Evolutionary conservation across 1,139 yeast species (phyloP), one percentile per base, ranked within the genome.

Genomic region (Candida sp.): DNA sequence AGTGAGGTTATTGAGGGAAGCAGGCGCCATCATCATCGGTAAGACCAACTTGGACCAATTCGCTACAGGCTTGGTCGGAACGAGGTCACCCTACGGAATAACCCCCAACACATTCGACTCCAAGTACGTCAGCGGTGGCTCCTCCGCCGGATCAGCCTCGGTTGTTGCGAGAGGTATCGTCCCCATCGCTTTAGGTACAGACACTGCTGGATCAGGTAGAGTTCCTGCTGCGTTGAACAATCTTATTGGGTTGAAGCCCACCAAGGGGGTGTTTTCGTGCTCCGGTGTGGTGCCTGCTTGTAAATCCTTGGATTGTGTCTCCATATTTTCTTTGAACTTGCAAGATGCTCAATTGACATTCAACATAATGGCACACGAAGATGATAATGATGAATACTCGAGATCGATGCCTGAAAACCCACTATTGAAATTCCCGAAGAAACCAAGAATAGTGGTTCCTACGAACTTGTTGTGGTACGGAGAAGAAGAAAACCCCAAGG

Each of bases 151-250:
- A n/a, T 90, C 97, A 25, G 96, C 97, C 5, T 85, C 87, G 12
- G 94, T 87, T 30, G 98, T 91, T 23, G 92, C 92, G 22, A 78
- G 92, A 59, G 98, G 98, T 50, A 78, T 87, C 50, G 97, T 90
- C 17, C 97, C 98, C 28, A 63, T 93, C 48, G 79, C 97, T 3
- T 77, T 94, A 59, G 98, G 98, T 46, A 93, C 98, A 6, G 99
- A 94, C 66, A 94, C 99, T 42, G 98, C 98, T n/a, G 99, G 99
- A 26, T 90, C 97, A 9, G 98, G 98, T 45, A 81, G 98, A 63
- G 98, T 94, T 31, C 99, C 99, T 27, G 98, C 98, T n/a, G 94
- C 92, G 26, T 78, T 93, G 60, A 94, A 94, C 77, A 93, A 93
- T 67, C 71, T 94, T 60, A 80, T 94, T 57, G 98, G 98, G 11